A percentile compares a stretch with the other conserved stretches of the same genome.
Evolutionary conservation across 2,329 filamentous ascomycete species (phyloP).

Genomic region (Penicillium sp.): DNA sequence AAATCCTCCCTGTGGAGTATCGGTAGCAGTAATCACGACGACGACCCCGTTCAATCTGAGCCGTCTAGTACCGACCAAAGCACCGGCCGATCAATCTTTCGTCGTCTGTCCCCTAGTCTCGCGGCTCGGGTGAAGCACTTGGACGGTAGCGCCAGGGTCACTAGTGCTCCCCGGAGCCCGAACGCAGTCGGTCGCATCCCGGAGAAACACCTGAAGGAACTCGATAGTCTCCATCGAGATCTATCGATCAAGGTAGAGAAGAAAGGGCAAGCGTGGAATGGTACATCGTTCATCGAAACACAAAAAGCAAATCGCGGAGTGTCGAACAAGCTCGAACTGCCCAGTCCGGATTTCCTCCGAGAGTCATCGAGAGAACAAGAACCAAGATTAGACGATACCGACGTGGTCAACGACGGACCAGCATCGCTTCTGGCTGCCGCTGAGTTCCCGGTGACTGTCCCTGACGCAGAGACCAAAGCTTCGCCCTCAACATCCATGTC

Average conservation of each 20-base stretch:
- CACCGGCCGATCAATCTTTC: conserved; percentile 34
- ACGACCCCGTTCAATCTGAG: conserved; percentile 19
- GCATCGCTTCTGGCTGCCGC: conserved; percentile 8
- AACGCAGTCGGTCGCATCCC: conserved; percentile 38
- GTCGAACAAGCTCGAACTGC: conserved; percentile 20
- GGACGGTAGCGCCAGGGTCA: conserved; percentile 32
- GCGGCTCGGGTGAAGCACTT: conserved; percentile 41
- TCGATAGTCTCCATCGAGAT: conserved; percentile 37
- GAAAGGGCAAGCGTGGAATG: conserved; percentile 36
- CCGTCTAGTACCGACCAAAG: conserved; percentile 25
- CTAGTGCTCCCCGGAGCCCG: conserved; percentile 19
- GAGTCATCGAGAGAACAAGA: conserved; percentile 11
- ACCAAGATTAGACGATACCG: conserved; percentile 9
- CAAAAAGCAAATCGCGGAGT: conserved; percentile 15
- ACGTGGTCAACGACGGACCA: conserved; percentile 16
- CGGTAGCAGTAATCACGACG: conserved; percentile 32
- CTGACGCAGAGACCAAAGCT: conserved; percentile 7
- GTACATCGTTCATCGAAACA: conserved; percentile 12
- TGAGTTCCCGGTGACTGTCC: conserved; percentile 7
- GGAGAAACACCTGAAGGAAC: conserved; percentile 37
- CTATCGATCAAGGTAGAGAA: conserved; percentile 37
- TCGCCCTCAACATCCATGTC: conserved; percentile 26
- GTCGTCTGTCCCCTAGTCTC: conserved; percentile 40
- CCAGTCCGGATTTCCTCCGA: conserved; percentile 14
- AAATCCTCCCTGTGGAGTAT: conserved; percentile 35